Conservation (phyloP, 208 protist species). For the Trypanosoma lewisi region DNA sequence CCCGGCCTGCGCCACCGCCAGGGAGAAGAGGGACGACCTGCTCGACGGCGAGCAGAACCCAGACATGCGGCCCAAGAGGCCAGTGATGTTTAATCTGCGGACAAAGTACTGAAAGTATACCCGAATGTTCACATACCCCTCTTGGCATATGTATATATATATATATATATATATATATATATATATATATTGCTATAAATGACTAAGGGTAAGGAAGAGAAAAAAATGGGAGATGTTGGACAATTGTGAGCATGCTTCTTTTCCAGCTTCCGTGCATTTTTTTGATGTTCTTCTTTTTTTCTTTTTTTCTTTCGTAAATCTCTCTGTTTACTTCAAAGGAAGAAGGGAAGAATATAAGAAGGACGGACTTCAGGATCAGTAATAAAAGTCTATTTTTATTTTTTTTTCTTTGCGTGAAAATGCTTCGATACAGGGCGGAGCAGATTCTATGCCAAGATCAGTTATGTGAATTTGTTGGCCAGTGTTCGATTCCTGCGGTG, state of each 20-base stretch:
- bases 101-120: constrained; percentile 67
- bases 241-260: neutral
- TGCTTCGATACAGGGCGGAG: constrained; percentile 18
- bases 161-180: too few species aligned
- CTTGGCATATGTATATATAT: neutral
- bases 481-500: constrained; percentile 2
- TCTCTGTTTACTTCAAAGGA: neutral
- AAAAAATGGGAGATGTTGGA: neutral
- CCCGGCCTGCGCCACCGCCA: constrained; percentile 38
- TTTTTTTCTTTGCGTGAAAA: constrained; percentile 6
- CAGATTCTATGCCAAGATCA: constrained; percentile 11
- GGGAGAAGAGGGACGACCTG: neutral
- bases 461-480: constrained; percentile 10
- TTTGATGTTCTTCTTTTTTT: constrained; percentile 21
- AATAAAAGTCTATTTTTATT: neutral
- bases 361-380: too few species aligned
- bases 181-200: too few species aligned
- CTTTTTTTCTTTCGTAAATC: constrained; percentile 1
- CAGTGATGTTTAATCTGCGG: constrained; percentile 74
- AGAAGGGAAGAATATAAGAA: neutral
- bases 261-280: constrained; percentile 4
- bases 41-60: constrained; percentile 65
- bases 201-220: neutral
- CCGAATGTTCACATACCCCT: neutral
- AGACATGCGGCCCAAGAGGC: constrained; percentile 66